Percentiles rank a stretch among this genome's conserved stretches.
Evolutionary conservation across 257 asterid genomes (phyloP).

Genomic region (Fraxinus americana): DNA sequence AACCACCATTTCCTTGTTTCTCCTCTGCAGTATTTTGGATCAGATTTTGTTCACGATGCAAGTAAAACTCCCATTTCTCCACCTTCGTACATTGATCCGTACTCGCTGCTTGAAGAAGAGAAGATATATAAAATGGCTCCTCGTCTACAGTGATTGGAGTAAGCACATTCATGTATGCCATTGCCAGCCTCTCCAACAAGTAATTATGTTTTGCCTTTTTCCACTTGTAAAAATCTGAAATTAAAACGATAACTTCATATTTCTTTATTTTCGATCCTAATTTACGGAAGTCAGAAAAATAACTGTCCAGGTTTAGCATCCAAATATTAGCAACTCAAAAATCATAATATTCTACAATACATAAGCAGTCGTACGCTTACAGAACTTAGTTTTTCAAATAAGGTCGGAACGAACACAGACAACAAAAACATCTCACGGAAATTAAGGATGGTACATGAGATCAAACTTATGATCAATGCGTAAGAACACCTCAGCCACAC

Average conservation of each 20-base stretch:
- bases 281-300: not conserved
- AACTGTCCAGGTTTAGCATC: not conserved
- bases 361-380: not conserved
- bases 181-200: constrained; percentile 24
- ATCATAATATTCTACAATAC: not conserved
- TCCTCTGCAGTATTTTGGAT: constrained; percentile 77
- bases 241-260: not conserved
- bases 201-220: not conserved
- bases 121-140: constrained; percentile 70
- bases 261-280: not conserved
- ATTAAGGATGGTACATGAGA: constrained; percentile 32
- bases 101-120: constrained; percentile 75
- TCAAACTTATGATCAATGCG: constrained; percentile 45
- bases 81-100: constrained; percentile 76
- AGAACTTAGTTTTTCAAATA: not conserved
- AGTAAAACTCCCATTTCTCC: constrained; percentile 31
- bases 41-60: constrained; percentile 73
- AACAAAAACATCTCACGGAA: not conserved
- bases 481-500: constrained; percentile 49
- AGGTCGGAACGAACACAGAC: not conserved
- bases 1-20: constrained; percentile 8
- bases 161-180: constrained; percentile 26
- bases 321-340: not conserved
- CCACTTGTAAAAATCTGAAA: constrained; percentile 5
- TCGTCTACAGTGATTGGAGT: constrained; percentile 50